Conservation (phyloP, 192 early-diverging fungal genomes). For the Chytriomyces hyalinus region DNA sequence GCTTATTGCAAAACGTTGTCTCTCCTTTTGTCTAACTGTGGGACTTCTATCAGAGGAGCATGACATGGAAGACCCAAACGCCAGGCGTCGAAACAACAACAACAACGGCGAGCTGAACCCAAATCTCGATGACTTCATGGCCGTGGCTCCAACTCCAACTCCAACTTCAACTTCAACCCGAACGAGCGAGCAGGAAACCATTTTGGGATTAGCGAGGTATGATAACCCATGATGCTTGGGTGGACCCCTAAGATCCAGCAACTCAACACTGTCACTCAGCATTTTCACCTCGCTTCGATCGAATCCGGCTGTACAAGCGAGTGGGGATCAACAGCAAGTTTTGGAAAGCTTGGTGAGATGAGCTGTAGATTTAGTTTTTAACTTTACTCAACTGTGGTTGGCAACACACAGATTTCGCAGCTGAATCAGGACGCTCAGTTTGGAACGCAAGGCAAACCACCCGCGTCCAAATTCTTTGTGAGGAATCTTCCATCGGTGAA, state of each 20-base stretch:
- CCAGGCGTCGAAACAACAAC: background rate
- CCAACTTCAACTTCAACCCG: background rate
- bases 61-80: constrained; percentile 25
- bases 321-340: constrained; percentile 7
- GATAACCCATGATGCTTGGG: background rate
- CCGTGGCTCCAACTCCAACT: background rate
- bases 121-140: constrained; percentile 38
- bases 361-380: background rate
- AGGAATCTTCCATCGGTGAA: constrained; percentile 25
- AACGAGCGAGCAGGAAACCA: background rate
- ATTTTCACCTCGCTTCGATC: constrained; percentile 5
- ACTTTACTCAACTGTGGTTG: background rate
- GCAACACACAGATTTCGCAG: constrained; percentile 17
- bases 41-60: constrained; percentile 1
- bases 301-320: background rate
- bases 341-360: constrained; percentile 7
- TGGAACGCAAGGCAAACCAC: constrained; percentile 8
- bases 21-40: too few species aligned
- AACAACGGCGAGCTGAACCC: constrained; percentile 5
- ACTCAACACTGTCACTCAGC: background rate
- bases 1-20: background rate
- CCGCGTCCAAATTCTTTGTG: constrained; percentile 39
- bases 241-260: background rate
- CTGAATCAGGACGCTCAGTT: constrained; percentile 25
- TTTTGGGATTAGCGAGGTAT: background rate